Percentiles rank a stretch among this genome's conserved stretches.
These are phyloP conservation scores for Fusarium floridanum DNA, from an alignment of 2,329 filamentous ascomycete genomes.

Conservation along the genomic window DNA sequence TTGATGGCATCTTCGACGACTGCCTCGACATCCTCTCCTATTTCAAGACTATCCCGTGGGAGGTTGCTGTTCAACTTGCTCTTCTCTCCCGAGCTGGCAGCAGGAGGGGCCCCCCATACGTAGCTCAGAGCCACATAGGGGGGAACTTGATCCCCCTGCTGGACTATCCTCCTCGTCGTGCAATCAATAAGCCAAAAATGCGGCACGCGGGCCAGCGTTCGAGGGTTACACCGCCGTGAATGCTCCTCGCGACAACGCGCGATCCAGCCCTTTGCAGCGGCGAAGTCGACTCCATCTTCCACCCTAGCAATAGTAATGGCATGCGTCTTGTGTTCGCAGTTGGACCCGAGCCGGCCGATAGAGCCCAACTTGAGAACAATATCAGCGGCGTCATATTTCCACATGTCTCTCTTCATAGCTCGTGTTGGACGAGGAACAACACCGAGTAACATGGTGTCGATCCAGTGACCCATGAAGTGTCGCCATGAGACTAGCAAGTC, in stretches of 20 bases:
- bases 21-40: neutral
- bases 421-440: neutral
- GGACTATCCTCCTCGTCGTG: neutral
- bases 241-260: neutral
- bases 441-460: neutral
- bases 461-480: neutral
- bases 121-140: neutral
- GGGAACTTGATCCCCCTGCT: neutral
- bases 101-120: neutral
- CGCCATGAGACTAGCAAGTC: accelerated
- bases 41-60: neutral
- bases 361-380: neutral
- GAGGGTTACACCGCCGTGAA: neutral
- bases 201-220: neutral
- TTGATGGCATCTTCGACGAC: neutral
- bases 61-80: neutral
- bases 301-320: neutral
- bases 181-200: neutral
- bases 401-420: neutral
- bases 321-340: neutral
- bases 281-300: neutral
- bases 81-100: neutral
- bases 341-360: neutral
- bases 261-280: neutral
- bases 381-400: neutral